These are phyloP conservation scores for Diaporthe sp. DNA, from an alignment of 2,329 filamentous ascomycete species.

Conservation along the genomic window DNA sequence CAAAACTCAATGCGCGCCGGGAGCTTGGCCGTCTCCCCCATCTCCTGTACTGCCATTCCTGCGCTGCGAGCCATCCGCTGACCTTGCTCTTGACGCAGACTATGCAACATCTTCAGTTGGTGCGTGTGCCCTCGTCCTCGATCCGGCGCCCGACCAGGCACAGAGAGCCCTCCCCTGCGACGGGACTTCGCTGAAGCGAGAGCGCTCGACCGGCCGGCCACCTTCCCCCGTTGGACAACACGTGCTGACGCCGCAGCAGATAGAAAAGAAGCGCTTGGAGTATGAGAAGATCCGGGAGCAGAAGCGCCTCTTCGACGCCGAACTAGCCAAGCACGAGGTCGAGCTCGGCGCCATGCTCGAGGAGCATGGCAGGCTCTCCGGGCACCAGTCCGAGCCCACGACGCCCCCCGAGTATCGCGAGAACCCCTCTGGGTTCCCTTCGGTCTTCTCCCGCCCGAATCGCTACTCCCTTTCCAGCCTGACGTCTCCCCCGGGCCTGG, in stretches of 20 bases:
- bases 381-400: constrained; percentile 93
- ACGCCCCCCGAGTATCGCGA: constrained; percentile 95
- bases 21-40: constrained; percentile 5
- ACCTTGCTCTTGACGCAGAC: constrained; percentile 57
- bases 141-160: background rate
- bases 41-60: background rate
- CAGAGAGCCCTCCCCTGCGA: background rate
- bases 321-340: constrained; percentile 89
- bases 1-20: constrained; percentile 32
- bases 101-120: constrained; percentile 81
- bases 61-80: constrained; percentile 9
- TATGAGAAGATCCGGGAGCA: constrained; percentile 93
- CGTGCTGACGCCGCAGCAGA: constrained; percentile 61
- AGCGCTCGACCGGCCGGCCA: constrained; percentile 36
- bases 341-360: constrained; percentile 89
- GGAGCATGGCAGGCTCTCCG: constrained; percentile 75
- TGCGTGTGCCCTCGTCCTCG: constrained; percentile 49
- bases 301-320: constrained; percentile 88
- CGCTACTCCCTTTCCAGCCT: constrained; percentile 91
- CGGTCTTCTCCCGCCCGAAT: constrained; percentile 80
- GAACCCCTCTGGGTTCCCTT: constrained; percentile 76
- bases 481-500: constrained; percentile 81
- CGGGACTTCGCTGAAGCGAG: background rate
- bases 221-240: background rate
- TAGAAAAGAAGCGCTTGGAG: constrained; percentile 93